Conservation (phyloP, 2,329 filamentous ascomycete genomes). For the Xenoacremonium recifei region DNA sequence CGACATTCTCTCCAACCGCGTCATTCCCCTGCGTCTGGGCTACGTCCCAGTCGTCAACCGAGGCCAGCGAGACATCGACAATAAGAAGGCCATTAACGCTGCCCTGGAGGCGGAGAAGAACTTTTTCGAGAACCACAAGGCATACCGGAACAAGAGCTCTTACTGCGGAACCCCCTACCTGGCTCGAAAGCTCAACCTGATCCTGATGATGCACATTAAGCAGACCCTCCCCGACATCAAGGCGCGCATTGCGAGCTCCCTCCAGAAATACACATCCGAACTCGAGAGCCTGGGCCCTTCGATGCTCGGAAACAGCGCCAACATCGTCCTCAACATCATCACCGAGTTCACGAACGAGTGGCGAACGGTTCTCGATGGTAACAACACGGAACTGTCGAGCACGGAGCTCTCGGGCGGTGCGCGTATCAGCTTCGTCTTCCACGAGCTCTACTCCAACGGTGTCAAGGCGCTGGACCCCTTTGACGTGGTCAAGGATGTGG, state of each 20-base stretch:
- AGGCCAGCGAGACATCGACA: slow-evolving; percentile 97
- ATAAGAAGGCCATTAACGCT: slow-evolving; percentile 89
- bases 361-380: slow-evolving; percentile 91
- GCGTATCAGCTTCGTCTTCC: slow-evolving; percentile 98
- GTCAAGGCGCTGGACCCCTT: slow-evolving; percentile 98
- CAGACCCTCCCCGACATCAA: slow-evolving; percentile 99
- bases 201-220: slow-evolving; percentile 99
- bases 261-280: slow-evolving; percentile 88
- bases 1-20: slow-evolving; percentile 94
- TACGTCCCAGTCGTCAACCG: slow-evolving; percentile 98
- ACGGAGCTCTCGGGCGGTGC: slow-evolving; percentile 93
- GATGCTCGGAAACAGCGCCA: slow-evolving; percentile 91
- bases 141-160: slow-evolving; percentile 96
- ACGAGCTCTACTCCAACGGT: slow-evolving; percentile 96
- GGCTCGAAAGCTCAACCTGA: slow-evolving; percentile 94
- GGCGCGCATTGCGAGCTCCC: slow-evolving; percentile 86
- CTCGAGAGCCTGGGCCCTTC: slow-evolving; percentile 84
- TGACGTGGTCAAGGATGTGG: slow-evolving; percentile 93
- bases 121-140: slow-evolving; percentile 98
- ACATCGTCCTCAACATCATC: slow-evolving; percentile 97
- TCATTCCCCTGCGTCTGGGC: slow-evolving; percentile 90
- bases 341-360: slow-evolving; percentile 99
- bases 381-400: slow-evolving; percentile 94
- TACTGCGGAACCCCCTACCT: slow-evolving; percentile 98
- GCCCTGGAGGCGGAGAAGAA: slow-evolving; percentile 92